Conservation (phyloP, 1,139 yeast species). For the Pichia sp. region DNA sequence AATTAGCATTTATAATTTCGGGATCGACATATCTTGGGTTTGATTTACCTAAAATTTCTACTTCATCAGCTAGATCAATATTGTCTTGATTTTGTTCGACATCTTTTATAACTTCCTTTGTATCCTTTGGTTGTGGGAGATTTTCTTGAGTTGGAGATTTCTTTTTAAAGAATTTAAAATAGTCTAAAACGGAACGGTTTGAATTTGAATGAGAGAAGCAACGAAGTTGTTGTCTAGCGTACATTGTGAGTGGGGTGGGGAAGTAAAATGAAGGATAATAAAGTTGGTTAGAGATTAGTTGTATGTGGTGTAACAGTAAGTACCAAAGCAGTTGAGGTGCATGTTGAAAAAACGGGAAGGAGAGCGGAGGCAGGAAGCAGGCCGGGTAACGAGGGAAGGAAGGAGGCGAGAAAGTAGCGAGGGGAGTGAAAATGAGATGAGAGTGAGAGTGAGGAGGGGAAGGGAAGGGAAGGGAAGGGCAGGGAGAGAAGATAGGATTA, state of each 20-base stretch:
- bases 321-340: no score
- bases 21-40: slow-evolving; percentile 24
- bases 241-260: neutral
- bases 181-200: slow-evolving; percentile 26
- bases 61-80: slow-evolving; percentile 17
- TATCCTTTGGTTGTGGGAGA: slow-evolving; percentile 19
- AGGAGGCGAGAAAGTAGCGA: no score
- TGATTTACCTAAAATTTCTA: slow-evolving; percentile 28
- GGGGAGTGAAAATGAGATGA: no score
- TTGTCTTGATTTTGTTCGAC: slow-evolving; percentile 20
- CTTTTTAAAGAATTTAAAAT: slow-evolving; percentile 29
- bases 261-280: neutral
- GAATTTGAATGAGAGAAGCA: slow-evolving; percentile 15
- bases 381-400: no score
- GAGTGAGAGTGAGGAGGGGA: no score
- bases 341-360: no score
- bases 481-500: no score
- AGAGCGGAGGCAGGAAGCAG: no score
- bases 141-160: slow-evolving; percentile 15
- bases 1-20: slow-evolving; percentile 20
- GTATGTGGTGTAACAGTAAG: no score
- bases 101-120: slow-evolving; percentile 27
- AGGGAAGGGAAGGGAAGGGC: no score
- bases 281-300: neutral
- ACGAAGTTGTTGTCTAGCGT: slow-evolving; percentile 12